Evolutionary conservation across 768 basidiomycete genomes (phyloP), one percentile per base, ranked within the genome.

Genomic region (Kwoniella mangroviensis): DNA sequence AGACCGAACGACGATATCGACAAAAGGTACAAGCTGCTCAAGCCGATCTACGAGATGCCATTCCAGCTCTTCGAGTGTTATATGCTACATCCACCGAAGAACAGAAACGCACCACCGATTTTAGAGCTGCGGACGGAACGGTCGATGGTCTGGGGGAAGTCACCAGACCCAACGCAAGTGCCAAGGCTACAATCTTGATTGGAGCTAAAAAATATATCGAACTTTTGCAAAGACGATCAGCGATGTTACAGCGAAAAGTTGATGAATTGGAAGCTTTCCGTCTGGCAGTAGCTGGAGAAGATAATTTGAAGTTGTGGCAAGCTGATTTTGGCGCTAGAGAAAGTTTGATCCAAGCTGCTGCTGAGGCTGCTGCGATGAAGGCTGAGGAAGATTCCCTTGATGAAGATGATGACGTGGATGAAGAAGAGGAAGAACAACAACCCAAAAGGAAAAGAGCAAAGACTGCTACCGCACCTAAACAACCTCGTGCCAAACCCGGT

Each of bases 11-110:
- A 45, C 75, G 81, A 52, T 83, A 83, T 67, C 80, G 82, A 24
- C 75, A 76, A 55, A 83, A 83, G 67, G 82, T 83, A 24, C 81
- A 83, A 59, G 78, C 75, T 54, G 80, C 82, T 42, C 79, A 81
- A 58, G 75, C 78, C 49, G 77, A 78, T 42, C 68, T 83, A 6
- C 82, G 82, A 21, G 82, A 83, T 65, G 68, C 79, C 22, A 79
- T 83, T 2, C 82, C 82, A 4, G 79, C 81, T n/a, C 71, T 83
- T 0, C 69, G 82, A 57, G 79, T 81, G 4, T 58, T 81, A 13
- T 83, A 83, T 66, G 76, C 76, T 34, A 83, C 82, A 4, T 81
- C 79, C 19, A 74, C 76, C 2, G 76, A 79, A 28, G 73, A 78
- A 34, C 81, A 83, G 71, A 59, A 66, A 19, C 66, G 28, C 9